Evolutionary conservation across 140 eudicot species (phyloP).

Genomic region (Stevia rebaudiana): DNA sequence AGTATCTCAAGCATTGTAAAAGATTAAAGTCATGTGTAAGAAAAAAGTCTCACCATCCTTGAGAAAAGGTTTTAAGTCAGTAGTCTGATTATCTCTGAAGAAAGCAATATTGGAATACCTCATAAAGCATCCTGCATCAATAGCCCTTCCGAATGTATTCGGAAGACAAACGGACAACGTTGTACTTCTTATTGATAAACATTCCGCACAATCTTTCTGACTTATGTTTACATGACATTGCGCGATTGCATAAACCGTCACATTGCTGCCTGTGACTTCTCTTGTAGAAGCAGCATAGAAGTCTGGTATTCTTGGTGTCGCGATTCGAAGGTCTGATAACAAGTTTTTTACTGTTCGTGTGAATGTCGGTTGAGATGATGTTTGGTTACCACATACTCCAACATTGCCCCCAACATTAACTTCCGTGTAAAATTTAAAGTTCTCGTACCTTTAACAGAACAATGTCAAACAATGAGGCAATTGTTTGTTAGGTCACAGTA

Average conservation of each 20-base stretch:
- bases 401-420: conserved; percentile 33
- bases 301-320: conserved; percentile 34
- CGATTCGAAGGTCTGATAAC: conserved; percentile 30
- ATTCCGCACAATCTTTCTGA: conserved; percentile 27
- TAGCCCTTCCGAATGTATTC: conserved; percentile 36
- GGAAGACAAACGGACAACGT: conserved; percentile 27
- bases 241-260: conserved; percentile 33
- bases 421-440: conserved; percentile 34
- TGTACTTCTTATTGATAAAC: conserved; percentile 24
- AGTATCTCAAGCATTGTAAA: neutral
- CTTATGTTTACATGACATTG: conserved; percentile 39
- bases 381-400: conserved; percentile 34
- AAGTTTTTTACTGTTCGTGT: conserved; percentile 17
- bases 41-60: conserved; percentile 25
- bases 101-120: conserved; percentile 21
- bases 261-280: conserved; percentile 3
- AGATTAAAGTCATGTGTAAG: neutral
- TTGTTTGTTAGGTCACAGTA: too few species aligned
- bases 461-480: neutral
- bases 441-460: conserved; percentile 38
- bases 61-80: conserved; percentile 32
- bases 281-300: conserved; percentile 37
- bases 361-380: conserved; percentile 32
- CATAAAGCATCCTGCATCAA: conserved; percentile 43
- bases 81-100: conserved; percentile 28